Evolutionary conservation across 1,284 basidiomycete species (phyloP), one percentile per base, ranked within the genome.

Genomic region (Microbotryum violaceum): DNA sequence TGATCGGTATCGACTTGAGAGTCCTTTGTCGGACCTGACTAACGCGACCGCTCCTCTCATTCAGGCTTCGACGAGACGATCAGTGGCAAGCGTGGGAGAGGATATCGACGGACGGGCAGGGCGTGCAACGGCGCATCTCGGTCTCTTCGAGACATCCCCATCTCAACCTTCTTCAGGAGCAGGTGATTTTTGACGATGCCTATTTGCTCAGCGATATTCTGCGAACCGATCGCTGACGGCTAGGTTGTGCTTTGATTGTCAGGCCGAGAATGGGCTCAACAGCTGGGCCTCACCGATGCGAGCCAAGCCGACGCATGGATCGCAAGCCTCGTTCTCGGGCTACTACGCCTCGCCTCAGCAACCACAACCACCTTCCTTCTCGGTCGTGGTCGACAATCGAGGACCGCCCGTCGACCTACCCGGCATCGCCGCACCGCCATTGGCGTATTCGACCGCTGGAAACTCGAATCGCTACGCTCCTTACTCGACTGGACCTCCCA

Each of bases 161-260:
- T 74, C 79, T 94, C 56, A 90, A 93, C 74, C 88, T 83, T 74
- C 75, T 96, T 61, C 89, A 93, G 71, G 90, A 94, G 74, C 91
- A 94, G 74, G 91, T 89, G 75, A 74, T 73, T 77, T 72, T 74
- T 71, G 74, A 76, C 56, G 76, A 74, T 52, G 65, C 59, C 70
- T 54, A 73, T 66, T 57, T 69, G 54, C 25, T 54, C 57, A 27
- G 46, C 73, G 60, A 71, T 71, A 33, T 9, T 42, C 12, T 31
- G 31, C 10, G 37, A 42, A 10, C 37, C 37, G 12, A 12, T 16
- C 6, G 37, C 37, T 42, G 37, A 42, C 14, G 37, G 37, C 37
- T 37, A 12, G 37, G 9, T 37, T 42, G 71, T 65, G 58, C 74
- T 62, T 67, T 75, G 74, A 61, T 75, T 73, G 59, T 69, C 75